Evolutionary conservation across 2,329 filamentous ascomycete genomes (phyloP).

Genomic region (Fusarium anthophilum): DNA sequence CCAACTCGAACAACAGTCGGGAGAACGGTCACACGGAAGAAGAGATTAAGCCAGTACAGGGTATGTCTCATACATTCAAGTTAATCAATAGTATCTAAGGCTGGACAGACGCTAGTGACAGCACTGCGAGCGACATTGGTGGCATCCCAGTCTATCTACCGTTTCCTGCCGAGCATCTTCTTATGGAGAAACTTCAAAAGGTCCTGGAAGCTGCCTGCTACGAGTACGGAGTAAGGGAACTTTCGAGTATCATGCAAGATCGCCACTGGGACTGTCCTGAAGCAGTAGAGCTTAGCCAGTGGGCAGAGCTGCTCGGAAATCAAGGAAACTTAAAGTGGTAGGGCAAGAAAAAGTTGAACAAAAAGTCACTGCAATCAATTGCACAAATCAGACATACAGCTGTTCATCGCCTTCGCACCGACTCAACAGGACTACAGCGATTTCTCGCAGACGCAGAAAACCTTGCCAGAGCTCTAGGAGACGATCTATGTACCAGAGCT

Average conservation of each 20-base stretch:
- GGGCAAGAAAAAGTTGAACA: rapidly evolving
- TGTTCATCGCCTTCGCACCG: rapidly evolving
- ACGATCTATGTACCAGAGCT: rapidly evolving
- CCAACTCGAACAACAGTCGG: background rate
- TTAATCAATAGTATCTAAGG: background rate
- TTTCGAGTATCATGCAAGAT: rapidly evolving
- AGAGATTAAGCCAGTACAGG: rapidly evolving
- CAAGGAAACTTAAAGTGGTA: rapidly evolving
- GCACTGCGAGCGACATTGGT: rapidly evolving
- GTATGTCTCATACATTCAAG: background rate
- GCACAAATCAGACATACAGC: background rate
- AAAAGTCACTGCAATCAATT: rapidly evolving
- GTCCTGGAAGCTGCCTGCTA: rapidly evolving
- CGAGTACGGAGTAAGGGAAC: rapidly evolving
- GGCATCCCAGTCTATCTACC: background rate
- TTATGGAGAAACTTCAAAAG: background rate
- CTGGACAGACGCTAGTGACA: rapidly evolving
- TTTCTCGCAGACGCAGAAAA: background rate
- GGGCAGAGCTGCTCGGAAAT: rapidly evolving
- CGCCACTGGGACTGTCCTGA: background rate
- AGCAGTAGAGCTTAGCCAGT: background rate
- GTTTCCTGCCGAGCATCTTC: background rate
- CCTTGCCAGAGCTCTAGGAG: background rate
- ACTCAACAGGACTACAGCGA: rapidly evolving
- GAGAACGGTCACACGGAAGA: background rate